Base-by-base conservation (phyloP, 257 asterid genomes). In the Plantago elongata region DNA sequence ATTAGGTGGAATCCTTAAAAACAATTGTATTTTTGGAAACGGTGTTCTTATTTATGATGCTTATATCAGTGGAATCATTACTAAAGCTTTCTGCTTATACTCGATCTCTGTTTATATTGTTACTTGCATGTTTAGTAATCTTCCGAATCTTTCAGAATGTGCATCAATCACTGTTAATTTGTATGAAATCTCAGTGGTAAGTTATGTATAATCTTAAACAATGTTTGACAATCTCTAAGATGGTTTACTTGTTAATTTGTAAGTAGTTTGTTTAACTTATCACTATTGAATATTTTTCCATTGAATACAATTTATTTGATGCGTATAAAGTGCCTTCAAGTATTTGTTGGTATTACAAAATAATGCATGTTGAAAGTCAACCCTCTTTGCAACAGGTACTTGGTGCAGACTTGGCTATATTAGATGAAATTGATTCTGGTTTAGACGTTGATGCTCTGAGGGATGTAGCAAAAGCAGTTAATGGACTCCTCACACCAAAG, bases 371-470 rank as follows among this genome's bases (percentile, higher is more conserved):
- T 71, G 52, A 73, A 56, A 18, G 54, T 60, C 73, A 44, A 9
- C 67, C 73, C 47, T 65, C 49, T 61, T 70, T 54, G n/a, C 66
- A 13, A 13, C 87, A 90, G 99, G 97, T 90, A 71, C 93, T 93
- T 38, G 97, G 97, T 73, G 97, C 99, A 49, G 97, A 93, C 45
- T 71, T 85, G 82, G 89, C 89, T 56, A 83, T 90, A 59, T 65
- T 93, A 60, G 99, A 93, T 75, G 99, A 93, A 77, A 90, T 93
- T 54, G 99, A 93, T 79, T 93, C 99, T 55, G 97, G 99, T 70
- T 80, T 93, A 82, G 99, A 93, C 44, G 96, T 93, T 27, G 99
- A 93, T 52, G 97, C 99, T 68, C 95, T 93, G 71, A 84, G 72
- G 68, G 99, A 93, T 63, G 93, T 93, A 30, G 96, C 97, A 62